Conservation (phyloP, 2,329 filamentous ascomycete genomes). For the Penicillium sp. region DNA sequence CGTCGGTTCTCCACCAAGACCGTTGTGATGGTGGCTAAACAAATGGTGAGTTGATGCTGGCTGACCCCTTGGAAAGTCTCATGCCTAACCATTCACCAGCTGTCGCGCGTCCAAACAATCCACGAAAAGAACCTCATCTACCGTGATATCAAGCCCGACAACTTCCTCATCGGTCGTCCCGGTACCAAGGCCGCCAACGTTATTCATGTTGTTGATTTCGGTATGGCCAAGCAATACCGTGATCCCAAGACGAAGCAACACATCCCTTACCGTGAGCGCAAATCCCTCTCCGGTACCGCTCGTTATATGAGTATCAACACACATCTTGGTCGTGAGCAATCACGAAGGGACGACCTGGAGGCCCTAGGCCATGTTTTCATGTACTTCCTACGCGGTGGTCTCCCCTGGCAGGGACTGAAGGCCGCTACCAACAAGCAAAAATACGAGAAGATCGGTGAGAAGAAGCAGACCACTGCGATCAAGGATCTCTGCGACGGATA, state of each 20-base stretch:
- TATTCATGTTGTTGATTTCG: slow-evolving; percentile 98
- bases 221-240: slow-evolving; percentile 99
- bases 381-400: slow-evolving; percentile 69
- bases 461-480: slow-evolving; percentile 97
- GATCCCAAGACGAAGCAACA: slow-evolving; percentile 99
- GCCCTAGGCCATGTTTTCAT: slow-evolving; percentile 74
- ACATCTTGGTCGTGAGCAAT: slow-evolving; percentile 94
- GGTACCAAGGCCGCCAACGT: slow-evolving; percentile 95
- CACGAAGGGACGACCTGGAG: slow-evolving; percentile 92
- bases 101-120: slow-evolving; percentile 89
- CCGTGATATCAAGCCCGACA: slow-evolving; percentile 98
- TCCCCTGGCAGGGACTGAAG: slow-evolving; percentile 71
- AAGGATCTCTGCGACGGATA: slow-evolving; percentile 97
- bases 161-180: slow-evolving; percentile 94
- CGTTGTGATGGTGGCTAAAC: slow-evolving; percentile 98
- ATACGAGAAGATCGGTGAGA: slow-evolving; percentile 99
- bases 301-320: slow-evolving; percentile 99
- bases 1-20: slow-evolving; percentile 96
- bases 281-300: slow-evolving; percentile 93
- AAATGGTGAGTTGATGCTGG: slow-evolving; percentile 71
- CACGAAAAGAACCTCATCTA: slow-evolving; percentile 99
- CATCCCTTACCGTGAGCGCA: slow-evolving; percentile 95
- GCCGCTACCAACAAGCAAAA: slow-evolving; percentile 86
- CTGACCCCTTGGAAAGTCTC: neutral
- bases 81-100: slow-evolving; percentile 48